Base-by-base conservation (phyloP, 495 filamentous ascomycete species). In the Bacidia gigantensis region DNA sequence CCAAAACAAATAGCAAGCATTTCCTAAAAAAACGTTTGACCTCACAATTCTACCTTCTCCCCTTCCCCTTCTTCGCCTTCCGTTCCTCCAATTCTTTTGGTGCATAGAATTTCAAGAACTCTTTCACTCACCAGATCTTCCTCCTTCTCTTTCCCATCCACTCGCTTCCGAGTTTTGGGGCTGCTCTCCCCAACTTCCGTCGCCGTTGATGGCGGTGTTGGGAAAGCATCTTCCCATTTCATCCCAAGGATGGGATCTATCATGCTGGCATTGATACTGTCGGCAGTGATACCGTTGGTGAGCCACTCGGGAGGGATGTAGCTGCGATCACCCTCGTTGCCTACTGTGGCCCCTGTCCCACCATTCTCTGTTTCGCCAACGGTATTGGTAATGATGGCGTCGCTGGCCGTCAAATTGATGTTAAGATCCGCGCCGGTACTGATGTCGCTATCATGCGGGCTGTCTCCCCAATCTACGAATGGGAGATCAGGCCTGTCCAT, bases 251-350 rank as follows among this genome's bases (percentile, higher is more conserved):
- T 44, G 2, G 21, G 32, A 26, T 38, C 52, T 17, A 49, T 25
- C 1, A 47, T 3, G 38, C 55, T 44, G 29, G 53, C 32, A 32
- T 21, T 49, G 3, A 63, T 44, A 38, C 51, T 54, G 39, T n/a
- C n/a, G n/a, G n/a, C n/a, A n/a, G n/a, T n/a, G n/a, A n/a, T n/a
- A n/a, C 32, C 25, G 0, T 24, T 43, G 53, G 60, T 58, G 43
- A 63, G 51, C 68, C 67, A 68, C 43, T 65, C 63, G 3, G 52
- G 39, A 11, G 64, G 64, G 17, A 68, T 58, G 62, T 63, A 68
- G 47, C 58, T 59, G 23, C 64, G 61, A 11, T 67, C 63, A 3
- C 45, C 25, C 12, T 24, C 18, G 9, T 10, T 3, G 11, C 26
- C 5, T 22, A n/a, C 45, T 35, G 29, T 35, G 5, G 14, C 29